Percentiles rank a stretch among this genome's conserved stretches.
These are phyloP conservation scores for Phytophthora ohioensis DNA, from an alignment of 352 stramenopile genomes.

Conservation along the genomic window DNA sequence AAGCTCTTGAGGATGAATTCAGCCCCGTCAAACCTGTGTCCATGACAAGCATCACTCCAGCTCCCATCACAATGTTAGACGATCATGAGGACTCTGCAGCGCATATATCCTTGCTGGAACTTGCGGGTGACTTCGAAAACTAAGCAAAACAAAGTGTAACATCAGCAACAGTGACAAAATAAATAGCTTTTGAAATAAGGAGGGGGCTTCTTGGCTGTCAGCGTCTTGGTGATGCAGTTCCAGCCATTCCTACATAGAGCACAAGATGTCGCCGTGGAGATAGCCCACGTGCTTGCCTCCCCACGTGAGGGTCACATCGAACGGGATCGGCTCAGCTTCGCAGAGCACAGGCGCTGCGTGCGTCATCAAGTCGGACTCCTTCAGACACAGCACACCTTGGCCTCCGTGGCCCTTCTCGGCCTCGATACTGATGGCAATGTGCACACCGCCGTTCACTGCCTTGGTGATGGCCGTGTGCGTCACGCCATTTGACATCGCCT, in stretches of 20 bases:
- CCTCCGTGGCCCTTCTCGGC: conserved; percentile 63
- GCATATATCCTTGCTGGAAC: conserved; percentile 65
- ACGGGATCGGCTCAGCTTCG: conserved; percentile 62
- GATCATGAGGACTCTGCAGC: conserved; percentile 16
- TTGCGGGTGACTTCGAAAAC: conserved; percentile 32
- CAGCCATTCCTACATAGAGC: conserved; percentile 43
- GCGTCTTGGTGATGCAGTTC: background rate
- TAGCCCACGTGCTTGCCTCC: conserved; percentile 73
- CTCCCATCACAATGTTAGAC: conserved; percentile 4
- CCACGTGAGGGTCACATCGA: conserved; percentile 79
- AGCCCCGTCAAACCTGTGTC: conserved; percentile 17
- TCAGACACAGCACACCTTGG: conserved; percentile 75
- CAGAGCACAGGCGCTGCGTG: conserved; percentile 52
- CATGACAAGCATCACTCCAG: background rate
- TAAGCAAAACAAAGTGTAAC: conserved; percentile 11
- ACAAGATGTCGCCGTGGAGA: conserved; percentile 57
- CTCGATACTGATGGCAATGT: conserved; percentile 79
- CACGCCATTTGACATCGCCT: conserved; percentile 63
- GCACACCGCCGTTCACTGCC: conserved; percentile 71
- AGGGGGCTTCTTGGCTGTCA: conserved; percentile 7
- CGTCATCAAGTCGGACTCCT: conserved; percentile 61
- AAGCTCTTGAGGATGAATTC: conserved; percentile 30
- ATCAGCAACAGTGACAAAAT: conserved; percentile 19
- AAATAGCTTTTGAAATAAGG: conserved; percentile 29
- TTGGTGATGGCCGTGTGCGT: conserved; percentile 77